phyloP scores from a whole-genome alignment of 2,329 filamentous ascomycete genomes.

The Arthrobotrys pseudoclavata region DNA sequence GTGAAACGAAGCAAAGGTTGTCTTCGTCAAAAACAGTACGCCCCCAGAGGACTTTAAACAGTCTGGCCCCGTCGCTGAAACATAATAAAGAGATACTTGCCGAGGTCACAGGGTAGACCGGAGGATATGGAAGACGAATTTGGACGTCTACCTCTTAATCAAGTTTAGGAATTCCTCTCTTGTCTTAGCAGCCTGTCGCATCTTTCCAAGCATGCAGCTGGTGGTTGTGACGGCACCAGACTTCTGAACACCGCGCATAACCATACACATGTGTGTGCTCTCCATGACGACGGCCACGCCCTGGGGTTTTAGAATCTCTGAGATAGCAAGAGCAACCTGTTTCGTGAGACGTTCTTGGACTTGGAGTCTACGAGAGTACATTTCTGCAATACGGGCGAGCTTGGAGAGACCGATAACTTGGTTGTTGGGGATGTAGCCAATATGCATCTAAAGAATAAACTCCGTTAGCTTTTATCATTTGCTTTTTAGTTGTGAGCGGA shows the following conservation, averaged over 20 bases:
- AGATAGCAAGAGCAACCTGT: constrained; percentile 93
- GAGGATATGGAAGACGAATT: neutral
- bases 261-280: constrained; percentile 96
- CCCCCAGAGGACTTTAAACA: neutral
- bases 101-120: neutral
- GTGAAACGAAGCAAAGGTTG: neutral
- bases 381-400: constrained; percentile 92
- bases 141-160: constrained; percentile 65
- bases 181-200: constrained; percentile 92
- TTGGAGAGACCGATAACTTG: constrained; percentile 96
- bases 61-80: neutral
- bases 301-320: constrained; percentile 91
- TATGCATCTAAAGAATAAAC: constrained; percentile 82
- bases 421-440: constrained; percentile 93
- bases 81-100: neutral
- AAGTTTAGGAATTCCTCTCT: constrained; percentile 95
- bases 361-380: constrained; percentile 93
- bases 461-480: constrained; percentile 43
- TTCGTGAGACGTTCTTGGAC: constrained; percentile 97
- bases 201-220: constrained; percentile 96
- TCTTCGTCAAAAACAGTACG: neutral
- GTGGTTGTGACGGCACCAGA: constrained; percentile 88
- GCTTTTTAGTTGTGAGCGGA: neutral
- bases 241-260: constrained; percentile 98
- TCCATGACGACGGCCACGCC: constrained; percentile 98